Percentiles rank a stretch among this genome's conserved stretches.
phyloP scores from a whole-genome alignment of 345 rosid genomes.

The Raphanus raphanistrum region DNA sequence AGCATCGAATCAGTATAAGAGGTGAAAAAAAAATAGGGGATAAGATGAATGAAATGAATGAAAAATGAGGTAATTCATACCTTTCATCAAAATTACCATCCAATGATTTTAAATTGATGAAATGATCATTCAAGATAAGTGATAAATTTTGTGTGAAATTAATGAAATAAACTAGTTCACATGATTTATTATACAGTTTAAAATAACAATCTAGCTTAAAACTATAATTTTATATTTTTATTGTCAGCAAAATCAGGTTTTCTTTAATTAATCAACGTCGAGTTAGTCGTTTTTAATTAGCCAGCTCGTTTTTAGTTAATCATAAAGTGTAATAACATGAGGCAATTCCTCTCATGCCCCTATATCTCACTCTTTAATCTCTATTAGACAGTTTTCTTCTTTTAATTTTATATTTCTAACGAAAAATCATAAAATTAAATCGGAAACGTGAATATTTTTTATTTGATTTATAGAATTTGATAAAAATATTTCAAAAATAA shows the following conservation, averaged over 20 bases:
- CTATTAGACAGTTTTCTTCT: no score
- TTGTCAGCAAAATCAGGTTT: neutral
- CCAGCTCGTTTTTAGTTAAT: conserved; percentile 15
- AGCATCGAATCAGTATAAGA: conserved; percentile 28
- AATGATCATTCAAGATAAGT: neutral
- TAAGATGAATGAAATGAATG: neutral
- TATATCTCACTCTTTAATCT: no score
- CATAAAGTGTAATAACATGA: neutral
- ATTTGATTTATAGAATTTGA: no score
- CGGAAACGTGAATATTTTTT: no score
- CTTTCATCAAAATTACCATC: neutral
- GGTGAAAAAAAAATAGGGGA: neutral
- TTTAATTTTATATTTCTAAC: no score
- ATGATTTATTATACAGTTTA: neutral
- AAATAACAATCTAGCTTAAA: neutral
- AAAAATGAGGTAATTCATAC: neutral
- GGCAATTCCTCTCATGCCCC: no score
- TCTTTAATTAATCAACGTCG: conserved; percentile 16
- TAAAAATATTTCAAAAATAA: no score
- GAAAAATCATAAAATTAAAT: no score
- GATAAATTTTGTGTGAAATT: neutral
- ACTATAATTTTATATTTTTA: neutral
- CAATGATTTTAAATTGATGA: neutral
- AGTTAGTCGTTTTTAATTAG: neutral
- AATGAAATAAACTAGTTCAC: neutral